Evolutionary conservation across 352 stramenopile genomes (phyloP).

Genomic region (Globisporangium spiculum): DNA sequence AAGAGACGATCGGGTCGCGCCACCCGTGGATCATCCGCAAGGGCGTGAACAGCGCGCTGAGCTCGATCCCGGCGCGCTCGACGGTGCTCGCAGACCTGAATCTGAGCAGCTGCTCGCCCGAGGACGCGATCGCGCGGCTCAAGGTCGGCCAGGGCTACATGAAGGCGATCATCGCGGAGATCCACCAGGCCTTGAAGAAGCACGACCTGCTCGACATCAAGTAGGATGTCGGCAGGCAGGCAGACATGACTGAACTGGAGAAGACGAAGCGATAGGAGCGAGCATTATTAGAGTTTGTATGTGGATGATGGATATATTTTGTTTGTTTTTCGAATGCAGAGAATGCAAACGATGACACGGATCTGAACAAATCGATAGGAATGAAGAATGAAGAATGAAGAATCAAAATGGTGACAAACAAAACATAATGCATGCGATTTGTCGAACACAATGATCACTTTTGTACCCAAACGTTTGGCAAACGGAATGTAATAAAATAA

Average conservation of each 20-base stretch:
- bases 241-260: neutral
- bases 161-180: constrained; percentile 45
- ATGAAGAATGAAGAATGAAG: neutral
- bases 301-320: constrained; percentile 5
- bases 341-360: neutral
- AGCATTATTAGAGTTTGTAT: constrained; percentile 10
- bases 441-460: neutral
- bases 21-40: constrained; percentile 86
- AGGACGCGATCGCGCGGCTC: constrained; percentile 38
- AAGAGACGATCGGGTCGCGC: constrained; percentile 76
- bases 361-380: neutral
- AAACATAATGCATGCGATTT: neutral
- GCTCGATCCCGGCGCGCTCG: constrained; percentile 56
- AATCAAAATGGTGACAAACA: neutral
- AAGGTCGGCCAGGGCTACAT: constrained; percentile 45
- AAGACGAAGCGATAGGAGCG: neutral
- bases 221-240: constrained; percentile 20
- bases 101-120: constrained; percentile 25
- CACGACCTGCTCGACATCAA: constrained; percentile 76
- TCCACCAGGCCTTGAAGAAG: constrained; percentile 51
- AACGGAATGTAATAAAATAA: constrained; percentile 17
- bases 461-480: neutral
- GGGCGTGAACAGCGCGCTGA: constrained; percentile 70
- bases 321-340: neutral
- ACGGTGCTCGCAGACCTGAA: constrained; percentile 54